These are phyloP conservation scores for Chaetomium olivaceum DNA, from an alignment of 2,329 filamentous ascomycete genomes.

Conservation along the genomic window DNA sequence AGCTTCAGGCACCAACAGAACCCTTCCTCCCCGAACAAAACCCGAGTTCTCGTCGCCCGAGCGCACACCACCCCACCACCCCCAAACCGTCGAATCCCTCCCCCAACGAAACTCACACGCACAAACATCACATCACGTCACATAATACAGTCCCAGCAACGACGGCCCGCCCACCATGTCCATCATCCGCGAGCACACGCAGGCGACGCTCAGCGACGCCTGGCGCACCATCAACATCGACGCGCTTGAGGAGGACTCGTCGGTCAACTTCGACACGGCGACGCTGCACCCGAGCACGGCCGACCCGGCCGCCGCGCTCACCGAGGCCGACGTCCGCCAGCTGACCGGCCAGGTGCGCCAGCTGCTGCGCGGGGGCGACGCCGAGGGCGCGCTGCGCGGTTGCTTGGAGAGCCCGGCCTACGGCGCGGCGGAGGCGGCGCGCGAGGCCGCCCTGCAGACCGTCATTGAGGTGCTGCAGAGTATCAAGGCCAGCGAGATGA, in stretches of 20 bases:
- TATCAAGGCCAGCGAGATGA: conserved; percentile 96
- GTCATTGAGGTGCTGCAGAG: conserved; percentile 93
- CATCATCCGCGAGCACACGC: conserved; percentile 66
- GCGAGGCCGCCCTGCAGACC: conserved; percentile 85
- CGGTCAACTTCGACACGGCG: conserved; percentile 85
- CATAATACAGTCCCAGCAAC: no score
- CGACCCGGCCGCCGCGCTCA: conserved; percentile 72
- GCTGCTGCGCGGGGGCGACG: conserved; percentile 80
- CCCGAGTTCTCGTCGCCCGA: not conserved
- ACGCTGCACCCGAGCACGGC: conserved; percentile 69
- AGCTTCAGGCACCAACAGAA: not conserved
- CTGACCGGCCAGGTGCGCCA: conserved; percentile 82
- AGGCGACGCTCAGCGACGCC: conserved; percentile 61
- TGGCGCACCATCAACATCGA: conserved; percentile 95
- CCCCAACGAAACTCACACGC: not conserved
- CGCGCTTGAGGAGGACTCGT: conserved; percentile 83
- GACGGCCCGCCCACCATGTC: conserved; percentile 51
- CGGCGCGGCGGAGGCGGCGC: conserved; percentile 53
- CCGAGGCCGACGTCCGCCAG: conserved; percentile 75
- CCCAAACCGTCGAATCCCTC: not conserved
- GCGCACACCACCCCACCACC: not conserved
- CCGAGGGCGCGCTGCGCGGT: conserved; percentile 80
- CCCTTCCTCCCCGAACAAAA: not conserved
- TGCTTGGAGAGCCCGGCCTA: conserved; percentile 86
- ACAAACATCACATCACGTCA: no score